phyloP scores from a whole-genome alignment of 495 filamentous ascomycete species.

The Penicillium alfredii region DNA sequence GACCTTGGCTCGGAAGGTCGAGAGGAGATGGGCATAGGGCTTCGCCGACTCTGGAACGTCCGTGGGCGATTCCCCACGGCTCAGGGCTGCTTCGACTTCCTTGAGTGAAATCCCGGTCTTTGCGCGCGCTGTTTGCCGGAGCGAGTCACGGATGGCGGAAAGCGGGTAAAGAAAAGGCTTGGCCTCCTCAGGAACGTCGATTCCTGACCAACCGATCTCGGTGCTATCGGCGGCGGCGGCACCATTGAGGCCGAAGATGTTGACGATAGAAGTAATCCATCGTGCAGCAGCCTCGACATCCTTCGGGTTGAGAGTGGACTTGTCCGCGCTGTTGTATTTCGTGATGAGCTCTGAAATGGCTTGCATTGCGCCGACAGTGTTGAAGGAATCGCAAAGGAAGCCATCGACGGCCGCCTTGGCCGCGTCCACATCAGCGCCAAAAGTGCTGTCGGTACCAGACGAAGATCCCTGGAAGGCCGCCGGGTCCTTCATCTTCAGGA shows the following conservation, averaged over 20 bases:
- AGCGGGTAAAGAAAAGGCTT: conserved; percentile 61
- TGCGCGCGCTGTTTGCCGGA: conserved; percentile 52
- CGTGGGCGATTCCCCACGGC: conserved; percentile 14
- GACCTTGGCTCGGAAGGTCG: conserved; percentile 37
- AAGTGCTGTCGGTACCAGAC: conserved; percentile 22
- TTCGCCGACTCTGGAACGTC: conserved; percentile 24
- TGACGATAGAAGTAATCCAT: conserved; percentile 80
- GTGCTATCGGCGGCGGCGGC: conserved; percentile 47
- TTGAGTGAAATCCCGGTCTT: conserved; percentile 28
- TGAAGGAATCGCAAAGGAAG: conserved; percentile 80
- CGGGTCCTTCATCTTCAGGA: conserved; percentile 60
- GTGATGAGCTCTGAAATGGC: conserved; percentile 68
- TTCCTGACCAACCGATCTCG: conserved; percentile 78
- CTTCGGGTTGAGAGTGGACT: conserved; percentile 46
- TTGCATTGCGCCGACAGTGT: conserved; percentile 73
- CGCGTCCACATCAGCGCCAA: conserved; percentile 48
- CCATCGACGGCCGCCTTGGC: conserved; percentile 59
- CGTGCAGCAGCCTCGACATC: conserved; percentile 57
- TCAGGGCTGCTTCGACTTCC: conserved; percentile 30
- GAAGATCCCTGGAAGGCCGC: conserved; percentile 33
- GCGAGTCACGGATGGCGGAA: conserved; percentile 60
- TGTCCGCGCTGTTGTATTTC: conserved; percentile 63
- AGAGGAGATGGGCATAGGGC: conserved; percentile 34
- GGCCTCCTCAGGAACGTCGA: conserved; percentile 54
- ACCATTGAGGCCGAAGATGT: conserved; percentile 77